Percentiles rank a stretch among this genome's conserved stretches.
Evolutionary conservation across 345 rosid genomes (phyloP).

Genomic region (Balakata baccata): DNA sequence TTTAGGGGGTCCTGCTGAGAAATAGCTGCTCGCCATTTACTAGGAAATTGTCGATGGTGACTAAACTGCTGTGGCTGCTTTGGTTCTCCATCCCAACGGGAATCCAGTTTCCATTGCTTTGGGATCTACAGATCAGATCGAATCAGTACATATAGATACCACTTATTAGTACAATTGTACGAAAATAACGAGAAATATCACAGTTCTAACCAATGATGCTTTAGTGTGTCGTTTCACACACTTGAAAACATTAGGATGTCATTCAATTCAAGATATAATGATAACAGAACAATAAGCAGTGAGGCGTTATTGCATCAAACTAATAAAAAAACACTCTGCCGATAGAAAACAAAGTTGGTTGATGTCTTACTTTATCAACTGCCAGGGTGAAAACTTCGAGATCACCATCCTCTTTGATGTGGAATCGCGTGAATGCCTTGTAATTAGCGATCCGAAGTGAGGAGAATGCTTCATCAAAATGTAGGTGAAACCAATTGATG

Average conservation of each 20-base stretch:
- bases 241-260: no score
- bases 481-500: conserved; percentile 95
- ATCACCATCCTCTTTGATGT: conserved; percentile 63
- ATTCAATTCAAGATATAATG: no score
- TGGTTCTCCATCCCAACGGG: conserved; percentile 66
- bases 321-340: not conserved
- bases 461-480: conserved; percentile 98
- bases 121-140: conserved; percentile 54
- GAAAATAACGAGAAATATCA: no score
- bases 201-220: no score
- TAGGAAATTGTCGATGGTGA: conserved; percentile 60
- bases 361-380: conserved; percentile 72
- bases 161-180: not conserved
- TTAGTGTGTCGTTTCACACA: no score
- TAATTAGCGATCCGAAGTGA: conserved; percentile 97
- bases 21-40: conserved; percentile 76
- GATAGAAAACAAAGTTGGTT: not conserved
- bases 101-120: conserved; percentile 85
- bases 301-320: no score
- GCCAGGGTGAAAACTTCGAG: conserved; percentile 95
- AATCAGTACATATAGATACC: not conserved
- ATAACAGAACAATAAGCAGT: not conserved
- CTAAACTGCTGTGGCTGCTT: conserved; percentile 54
- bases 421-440: conserved; percentile 90
- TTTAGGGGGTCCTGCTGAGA: conserved; percentile 62